Evolutionary conservation across 352 stramenopile species (phyloP).

Genomic region (Globisporangium ultimum): DNA sequence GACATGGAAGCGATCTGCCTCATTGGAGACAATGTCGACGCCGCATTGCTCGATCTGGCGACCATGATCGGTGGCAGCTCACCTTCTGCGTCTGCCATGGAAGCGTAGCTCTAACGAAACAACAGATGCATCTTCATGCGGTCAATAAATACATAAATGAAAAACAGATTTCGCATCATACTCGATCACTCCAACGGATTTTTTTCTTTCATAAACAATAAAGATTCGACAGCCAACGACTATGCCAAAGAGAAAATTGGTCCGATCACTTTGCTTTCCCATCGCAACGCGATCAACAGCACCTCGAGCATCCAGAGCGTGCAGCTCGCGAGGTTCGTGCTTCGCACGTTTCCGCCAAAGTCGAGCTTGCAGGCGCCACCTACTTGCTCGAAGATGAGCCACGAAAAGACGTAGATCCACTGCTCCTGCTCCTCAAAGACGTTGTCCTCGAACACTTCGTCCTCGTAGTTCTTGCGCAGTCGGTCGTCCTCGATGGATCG

Average conservation of each 20-base stretch:
- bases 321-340: constrained; percentile 35
- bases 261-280: constrained; percentile 32
- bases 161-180: too few relatives aligned
- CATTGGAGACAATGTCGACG: constrained; percentile 29
- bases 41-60: constrained; percentile 27
- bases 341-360: constrained; percentile 44
- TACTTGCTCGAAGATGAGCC: constrained; percentile 44
- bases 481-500: constrained; percentile 29
- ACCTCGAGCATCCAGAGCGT: constrained; percentile 67
- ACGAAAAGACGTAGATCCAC: constrained; percentile 4
- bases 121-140: too few relatives aligned
- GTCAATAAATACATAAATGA: too few relatives aligned
- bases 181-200: too few relatives aligned
- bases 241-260: not conserved
- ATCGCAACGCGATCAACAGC: constrained; percentile 54
- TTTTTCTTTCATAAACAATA: too few relatives aligned
- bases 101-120: not conserved
- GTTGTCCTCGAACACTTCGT: constrained; percentile 1
- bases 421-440: not conserved
- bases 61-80: not conserved
- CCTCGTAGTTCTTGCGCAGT: constrained; percentile 5
- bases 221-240: not conserved
- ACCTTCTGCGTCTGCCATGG: not conserved
- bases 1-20: constrained; percentile 45
- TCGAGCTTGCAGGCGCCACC: constrained; percentile 30